Evolutionary conservation across 306 rosid genomes (phyloP).

Genomic region (Elaeagnus macrophylla): DNA sequence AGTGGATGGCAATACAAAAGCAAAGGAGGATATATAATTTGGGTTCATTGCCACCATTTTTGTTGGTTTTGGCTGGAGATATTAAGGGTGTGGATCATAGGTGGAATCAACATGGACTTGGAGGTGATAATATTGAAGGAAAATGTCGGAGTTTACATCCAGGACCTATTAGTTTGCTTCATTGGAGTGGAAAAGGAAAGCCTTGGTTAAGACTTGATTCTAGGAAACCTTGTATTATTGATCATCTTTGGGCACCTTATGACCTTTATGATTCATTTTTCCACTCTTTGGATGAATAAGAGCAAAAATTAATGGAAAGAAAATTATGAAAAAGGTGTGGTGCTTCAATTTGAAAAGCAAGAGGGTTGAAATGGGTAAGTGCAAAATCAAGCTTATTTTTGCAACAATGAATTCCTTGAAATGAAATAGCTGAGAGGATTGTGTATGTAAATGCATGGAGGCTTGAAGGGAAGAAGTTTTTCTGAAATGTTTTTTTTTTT

Average conservation of each 20-base stretch:
- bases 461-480: too few species aligned
- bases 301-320: neutral
- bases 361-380: slow-evolving; percentile 17
- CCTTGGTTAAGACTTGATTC: slow-evolving; percentile 94
- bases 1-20: slow-evolving; percentile 77
- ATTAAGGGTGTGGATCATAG: slow-evolving; percentile 63
- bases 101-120: slow-evolving; percentile 90
- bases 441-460: too few species aligned
- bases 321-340: slow-evolving; percentile 3
- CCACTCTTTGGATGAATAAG: slow-evolving; percentile 59
- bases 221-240: slow-evolving; percentile 65
- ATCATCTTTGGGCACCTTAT: slow-evolving; percentile 81
- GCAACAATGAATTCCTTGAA: too few species aligned
- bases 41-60: slow-evolving; percentile 83
- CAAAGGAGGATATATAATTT: slow-evolving; percentile 69
- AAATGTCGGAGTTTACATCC: slow-evolving; percentile 70
- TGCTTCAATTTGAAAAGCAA: slow-evolving; percentile 10
- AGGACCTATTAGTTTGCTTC: slow-evolving; percentile 71
- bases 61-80: slow-evolving; percentile 61
- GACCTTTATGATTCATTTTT: slow-evolving; percentile 52
- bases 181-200: slow-evolving; percentile 94
- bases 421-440: too few species aligned
- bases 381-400: neutral
- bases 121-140: slow-evolving; percentile 80
- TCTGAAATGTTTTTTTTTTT: too few species aligned